These are phyloP conservation scores for Candida cerambycidarum DNA, from an alignment of 805 yeast genomes.

Conservation along the genomic window DNA sequence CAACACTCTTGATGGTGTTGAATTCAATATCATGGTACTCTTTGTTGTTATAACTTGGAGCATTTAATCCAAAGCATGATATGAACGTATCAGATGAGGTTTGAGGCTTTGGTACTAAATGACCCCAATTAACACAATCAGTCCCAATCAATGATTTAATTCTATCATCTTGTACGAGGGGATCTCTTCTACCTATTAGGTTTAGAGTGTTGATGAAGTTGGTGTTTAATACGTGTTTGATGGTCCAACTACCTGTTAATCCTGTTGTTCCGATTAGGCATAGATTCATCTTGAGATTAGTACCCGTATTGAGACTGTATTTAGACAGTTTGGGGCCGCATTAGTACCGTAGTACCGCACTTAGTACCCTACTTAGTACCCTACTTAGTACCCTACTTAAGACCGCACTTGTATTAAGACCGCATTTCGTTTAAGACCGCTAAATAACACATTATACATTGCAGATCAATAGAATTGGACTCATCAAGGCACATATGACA, in stretches of 20 bases:
- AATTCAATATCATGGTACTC: conserved; percentile 70
- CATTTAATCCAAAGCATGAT: conserved; percentile 64
- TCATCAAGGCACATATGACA: no score
- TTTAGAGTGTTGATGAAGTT: conserved; percentile 37
- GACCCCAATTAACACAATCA: conserved; percentile 52
- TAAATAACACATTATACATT: no score
- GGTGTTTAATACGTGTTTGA: conserved; percentile 43
- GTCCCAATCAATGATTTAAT: conserved; percentile 39
- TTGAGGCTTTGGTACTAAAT: conserved; percentile 20
- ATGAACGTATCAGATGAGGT: conserved; percentile 44
- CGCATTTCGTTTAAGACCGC: no score
- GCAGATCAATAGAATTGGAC: no score
- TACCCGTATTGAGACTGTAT: neutral
- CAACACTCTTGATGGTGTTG: conserved; percentile 65
- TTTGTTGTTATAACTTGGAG: conserved; percentile 67
- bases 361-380: no score
- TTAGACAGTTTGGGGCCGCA: neutral
- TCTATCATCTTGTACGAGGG: conserved; percentile 28
- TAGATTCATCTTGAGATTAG: conserved; percentile 13
- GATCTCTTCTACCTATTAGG: conserved; percentile 53
- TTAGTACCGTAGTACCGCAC: no score
- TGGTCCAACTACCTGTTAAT: conserved; percentile 59
- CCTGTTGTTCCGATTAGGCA: conserved; percentile 71
- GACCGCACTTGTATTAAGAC: no score
- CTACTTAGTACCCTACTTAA: no score